Base-by-base conservation (phyloP, 75 land plant species). In the Azolla pinnata region DNA sequence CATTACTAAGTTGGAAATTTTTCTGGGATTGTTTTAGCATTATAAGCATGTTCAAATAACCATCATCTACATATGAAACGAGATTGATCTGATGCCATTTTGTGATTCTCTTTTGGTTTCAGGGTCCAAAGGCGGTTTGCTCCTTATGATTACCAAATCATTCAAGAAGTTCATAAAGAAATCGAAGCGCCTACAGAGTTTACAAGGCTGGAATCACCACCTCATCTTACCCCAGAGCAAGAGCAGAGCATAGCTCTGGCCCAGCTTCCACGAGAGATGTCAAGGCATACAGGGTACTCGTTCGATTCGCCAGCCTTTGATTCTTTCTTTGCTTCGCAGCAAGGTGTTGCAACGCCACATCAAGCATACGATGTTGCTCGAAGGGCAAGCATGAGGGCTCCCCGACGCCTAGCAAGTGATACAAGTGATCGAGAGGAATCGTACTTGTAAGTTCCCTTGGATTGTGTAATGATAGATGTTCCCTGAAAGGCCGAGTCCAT, bases 271-370 rank as follows among this genome's bases (percentile, higher is more conserved):
- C 66, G 79, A 8, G 87, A 88, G 28, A 74, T 55, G 64, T 95
- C 96, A 1, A 85, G 73, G 57, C 99, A 95, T 63, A 95, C 99
- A 14, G 99, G 99, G 1, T 95, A 90, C 74, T 95, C 99, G 2
- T 95, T 95, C 38, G 99, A 95, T 53, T 95, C 99, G 2, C 99
- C 99, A 14, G 87, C 91, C 0, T 95, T 79, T 34, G 99, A 95
- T 61, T 95, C 99, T 17, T 95, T 95, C 65, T 95, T 95, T 52
- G 99, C 99, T 23, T 60, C 76, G 44, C 99, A 95, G 64, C 72
- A 70, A 24, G 99, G 99, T 32, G 83, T 89, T 32, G 50, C 59
- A 52, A 81, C 76, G 1, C 96, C 99, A 31, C 97, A 84, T 26
- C 84, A 77, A 57, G 71, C 99, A 51, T 95, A 93, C 90, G 99